These are phyloP conservation scores for Phaeodactylum tricornutum DNA, from an alignment of 108 stramenopile species.

Conservation along the genomic window DNA sequence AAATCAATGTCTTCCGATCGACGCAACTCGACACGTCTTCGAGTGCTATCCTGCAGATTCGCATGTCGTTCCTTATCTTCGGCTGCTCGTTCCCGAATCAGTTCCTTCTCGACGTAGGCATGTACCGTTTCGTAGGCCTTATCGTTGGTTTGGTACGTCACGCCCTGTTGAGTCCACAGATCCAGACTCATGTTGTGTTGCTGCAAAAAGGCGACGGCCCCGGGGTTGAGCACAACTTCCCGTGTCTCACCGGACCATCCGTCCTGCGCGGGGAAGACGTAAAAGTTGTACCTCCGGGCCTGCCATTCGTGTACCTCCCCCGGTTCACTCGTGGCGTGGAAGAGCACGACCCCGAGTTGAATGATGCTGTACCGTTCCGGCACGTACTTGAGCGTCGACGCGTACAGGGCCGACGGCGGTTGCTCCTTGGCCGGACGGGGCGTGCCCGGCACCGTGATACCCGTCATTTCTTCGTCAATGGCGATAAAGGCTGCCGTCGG, in stretches of 20 bases:
- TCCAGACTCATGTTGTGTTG: constrained; percentile 65
- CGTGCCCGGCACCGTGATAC: constrained; percentile 36
- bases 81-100: constrained; percentile 6
- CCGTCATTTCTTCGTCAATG: constrained; percentile 83
- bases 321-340: constrained; percentile 26
- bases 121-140: constrained; percentile 24
- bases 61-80: neutral
- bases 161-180: constrained; percentile 45
- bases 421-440: constrained; percentile 41
- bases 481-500: constrained; percentile 58
- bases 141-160: constrained; percentile 37
- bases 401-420: constrained; percentile 41
- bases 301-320: constrained; percentile 13
- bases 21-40: constrained; percentile 18
- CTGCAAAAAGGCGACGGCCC: constrained; percentile 45
- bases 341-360: constrained; percentile 65
- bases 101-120: constrained; percentile 23
- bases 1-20: constrained; percentile 41
- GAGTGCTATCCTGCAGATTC: constrained; percentile 1
- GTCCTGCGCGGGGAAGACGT: constrained; percentile 49
- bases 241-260: constrained; percentile 7
- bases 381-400: constrained; percentile 26
- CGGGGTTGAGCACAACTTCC: constrained; percentile 60
- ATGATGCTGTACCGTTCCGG: constrained; percentile 66
- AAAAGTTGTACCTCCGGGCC: constrained; percentile 59